phyloP scores from a whole-genome alignment of 1,284 basidiomycete genomes.

The Trichosporon sp. region DNA sequence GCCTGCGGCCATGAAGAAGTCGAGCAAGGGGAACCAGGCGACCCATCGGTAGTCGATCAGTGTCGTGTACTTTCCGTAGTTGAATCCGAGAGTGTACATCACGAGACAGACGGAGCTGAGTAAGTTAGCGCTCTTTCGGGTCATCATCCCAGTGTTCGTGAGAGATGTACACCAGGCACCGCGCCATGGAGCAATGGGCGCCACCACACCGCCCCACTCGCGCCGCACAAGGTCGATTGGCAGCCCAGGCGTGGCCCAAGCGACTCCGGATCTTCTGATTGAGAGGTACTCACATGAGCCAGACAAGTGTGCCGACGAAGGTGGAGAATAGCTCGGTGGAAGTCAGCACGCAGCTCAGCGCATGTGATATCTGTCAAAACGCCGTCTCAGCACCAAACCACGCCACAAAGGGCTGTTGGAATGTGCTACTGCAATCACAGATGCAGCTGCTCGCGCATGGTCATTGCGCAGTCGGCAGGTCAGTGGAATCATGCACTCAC shows the following conservation, averaged over 20 bases:
- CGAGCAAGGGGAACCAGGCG: constrained; percentile 28
- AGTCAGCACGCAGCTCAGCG: not conserved
- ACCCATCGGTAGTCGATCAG: constrained; percentile 28
- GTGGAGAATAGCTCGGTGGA: not conserved
- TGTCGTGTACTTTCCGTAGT: constrained; percentile 25
- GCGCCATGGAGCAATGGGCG: not conserved
- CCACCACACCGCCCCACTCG: not conserved
- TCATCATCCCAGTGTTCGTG: too few species aligned
- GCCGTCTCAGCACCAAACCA: not conserved
- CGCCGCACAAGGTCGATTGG: not conserved
- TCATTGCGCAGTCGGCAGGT: not conserved
- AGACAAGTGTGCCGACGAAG: not conserved
- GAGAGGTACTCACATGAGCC: constrained; percentile 7
- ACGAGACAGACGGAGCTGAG: constrained; percentile 18
- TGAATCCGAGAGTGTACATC: constrained; percentile 29
- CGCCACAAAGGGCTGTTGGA: not conserved
- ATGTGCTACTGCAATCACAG: not conserved
- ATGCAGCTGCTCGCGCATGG: not conserved
- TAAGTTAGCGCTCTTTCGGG: not conserved
- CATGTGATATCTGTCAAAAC: not conserved
- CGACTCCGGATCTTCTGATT: not conserved
- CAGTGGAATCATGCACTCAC: constrained; percentile 21
- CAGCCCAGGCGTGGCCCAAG: not conserved
- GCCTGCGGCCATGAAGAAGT: constrained; percentile 24
- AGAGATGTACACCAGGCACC: not conserved